Conservation (phyloP, 306 rosid species). For the Prunus salicina region DNA sequence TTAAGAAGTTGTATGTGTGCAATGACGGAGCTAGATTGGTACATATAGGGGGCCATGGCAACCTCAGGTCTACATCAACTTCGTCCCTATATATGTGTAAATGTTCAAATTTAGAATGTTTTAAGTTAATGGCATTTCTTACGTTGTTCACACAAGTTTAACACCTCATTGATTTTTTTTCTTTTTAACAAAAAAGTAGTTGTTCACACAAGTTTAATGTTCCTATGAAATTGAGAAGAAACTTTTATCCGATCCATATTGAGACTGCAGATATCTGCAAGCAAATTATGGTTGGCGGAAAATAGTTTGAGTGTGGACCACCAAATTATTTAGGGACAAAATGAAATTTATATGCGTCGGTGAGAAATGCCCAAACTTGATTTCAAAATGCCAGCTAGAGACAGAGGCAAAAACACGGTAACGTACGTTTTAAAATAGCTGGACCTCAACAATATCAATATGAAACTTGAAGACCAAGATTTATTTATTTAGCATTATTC, state of each 20-base stretch:
- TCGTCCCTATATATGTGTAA: too few species aligned
- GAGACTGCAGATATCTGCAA: not conserved
- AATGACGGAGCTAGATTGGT: too few species aligned
- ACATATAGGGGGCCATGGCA: too few species aligned
- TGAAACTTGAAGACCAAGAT: conserved; percentile 13
- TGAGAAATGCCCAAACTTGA: not conserved
- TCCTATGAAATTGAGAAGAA: not conserved
- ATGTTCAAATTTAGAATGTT: too few species aligned
- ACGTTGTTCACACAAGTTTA: too few species aligned
- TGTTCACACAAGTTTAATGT: not conserved
- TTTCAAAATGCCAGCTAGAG: not conserved
- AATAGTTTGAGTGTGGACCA: not conserved
- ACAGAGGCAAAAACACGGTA: conserved; percentile 16
- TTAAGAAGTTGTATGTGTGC: too few species aligned
- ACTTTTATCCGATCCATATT: not conserved
- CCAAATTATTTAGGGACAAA: not conserved
- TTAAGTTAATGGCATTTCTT: too few species aligned
- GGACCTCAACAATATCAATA: conserved; percentile 3
- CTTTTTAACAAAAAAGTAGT: too few species aligned
- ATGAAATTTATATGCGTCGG: not conserved
- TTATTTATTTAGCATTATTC: not conserved
- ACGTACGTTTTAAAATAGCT: not conserved
- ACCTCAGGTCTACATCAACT: too few species aligned
- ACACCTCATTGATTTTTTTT: too few species aligned
- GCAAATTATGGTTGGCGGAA: not conserved